Evolutionary conservation across 2,329 filamentous ascomycete species (phyloP).

Genomic region (Verticillium dahliae): DNA sequence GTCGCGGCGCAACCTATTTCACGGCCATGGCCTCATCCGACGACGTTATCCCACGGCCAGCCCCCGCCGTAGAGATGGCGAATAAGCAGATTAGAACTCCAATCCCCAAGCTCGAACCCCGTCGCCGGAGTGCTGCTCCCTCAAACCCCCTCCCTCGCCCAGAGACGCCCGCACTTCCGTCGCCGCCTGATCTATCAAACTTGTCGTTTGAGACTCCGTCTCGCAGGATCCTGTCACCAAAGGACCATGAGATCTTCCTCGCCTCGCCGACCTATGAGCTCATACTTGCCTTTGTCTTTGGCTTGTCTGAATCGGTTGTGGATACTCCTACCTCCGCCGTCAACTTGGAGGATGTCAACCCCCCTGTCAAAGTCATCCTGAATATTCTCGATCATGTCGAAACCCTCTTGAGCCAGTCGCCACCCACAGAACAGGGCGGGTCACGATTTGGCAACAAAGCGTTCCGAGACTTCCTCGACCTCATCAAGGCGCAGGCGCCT

Average conservation of each 20-base stretch:
- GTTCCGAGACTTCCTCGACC: constrained; percentile 77
- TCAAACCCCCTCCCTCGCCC: constrained; percentile 60
- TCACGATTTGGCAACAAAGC: constrained; percentile 93
- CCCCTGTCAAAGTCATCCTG: constrained; percentile 57
- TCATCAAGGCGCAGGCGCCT: constrained; percentile 47
- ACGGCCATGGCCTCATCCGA: neutral
- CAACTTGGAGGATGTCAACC: constrained; percentile 48
- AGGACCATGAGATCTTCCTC: constrained; percentile 78
- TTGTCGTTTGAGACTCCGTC: constrained; percentile 61
- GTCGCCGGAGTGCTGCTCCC: constrained; percentile 44
- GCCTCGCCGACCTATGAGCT: constrained; percentile 69
- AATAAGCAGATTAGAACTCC: constrained; percentile 35
- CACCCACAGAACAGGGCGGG: constrained; percentile 78
- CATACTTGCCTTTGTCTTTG: constrained; percentile 79
- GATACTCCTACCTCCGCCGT: constrained; percentile 61
- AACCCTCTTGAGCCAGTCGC: constrained; percentile 58
- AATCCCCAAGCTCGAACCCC: constrained; percentile 63
- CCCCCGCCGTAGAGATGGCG: constrained; percentile 7
- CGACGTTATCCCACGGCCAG: constrained; percentile 15
- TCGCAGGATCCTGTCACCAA: constrained; percentile 72
- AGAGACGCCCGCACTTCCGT: constrained; percentile 65
- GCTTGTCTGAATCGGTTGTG: constrained; percentile 73
- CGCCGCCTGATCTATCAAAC: constrained; percentile 55
- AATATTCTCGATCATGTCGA: constrained; percentile 65
- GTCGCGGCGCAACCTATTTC: too few relatives aligned